Base-by-base conservation (phyloP, 495 filamentous ascomycete species). In the Parathielavia appendiculata region DNA sequence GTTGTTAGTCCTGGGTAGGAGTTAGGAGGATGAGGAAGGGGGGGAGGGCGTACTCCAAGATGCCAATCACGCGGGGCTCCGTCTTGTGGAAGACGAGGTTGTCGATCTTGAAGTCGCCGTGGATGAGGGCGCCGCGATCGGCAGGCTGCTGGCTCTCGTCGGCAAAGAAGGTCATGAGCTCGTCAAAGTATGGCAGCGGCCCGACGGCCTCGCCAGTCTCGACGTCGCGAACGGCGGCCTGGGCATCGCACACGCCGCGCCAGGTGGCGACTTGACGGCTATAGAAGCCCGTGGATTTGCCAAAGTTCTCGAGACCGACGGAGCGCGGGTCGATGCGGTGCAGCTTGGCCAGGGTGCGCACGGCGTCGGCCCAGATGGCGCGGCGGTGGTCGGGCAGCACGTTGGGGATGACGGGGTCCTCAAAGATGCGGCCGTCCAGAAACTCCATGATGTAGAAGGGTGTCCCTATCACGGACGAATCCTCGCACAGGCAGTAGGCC, bases 91-190 rank as follows among this genome's bases (percentile, higher is more conserved):
- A 98, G 45, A 98, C 87, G 57, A 97, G 74, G 65, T 98, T 98
- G 71, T 98, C 93, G 66, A 98, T 92, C 75, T 98, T 98, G 76
- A 92, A 98, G 66, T 98, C 93, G 26, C 93, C 93, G 65, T 98
- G 93, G 26, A 98, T 84, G 20, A 96, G 77, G 2, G 85, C 86
- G 22, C 82, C 84, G 43, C 88, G 77, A 65, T 97, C 92, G 34
- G 76, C 78, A 2, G 93, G 92, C 68, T 95, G 90, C 34, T 75
- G 79, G 59, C 74, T 71, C 57, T 83, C 74, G 71, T 86, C 77
- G 39, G 66, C 69, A 65, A 97, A 96, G 75, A 92, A 96, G 3
- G 67, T 69, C 56, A 92, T 80, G 75, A 95, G 87, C 34, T 89
- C 87, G 20, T 86, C 79, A 52, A 92, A 90, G 67, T 91, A 81